A percentile compares a stretch with the other conserved stretches of the same genome.
phyloP scores from a whole-genome alignment of 331 rosid species.

The Cucumis variabilis region DNA sequence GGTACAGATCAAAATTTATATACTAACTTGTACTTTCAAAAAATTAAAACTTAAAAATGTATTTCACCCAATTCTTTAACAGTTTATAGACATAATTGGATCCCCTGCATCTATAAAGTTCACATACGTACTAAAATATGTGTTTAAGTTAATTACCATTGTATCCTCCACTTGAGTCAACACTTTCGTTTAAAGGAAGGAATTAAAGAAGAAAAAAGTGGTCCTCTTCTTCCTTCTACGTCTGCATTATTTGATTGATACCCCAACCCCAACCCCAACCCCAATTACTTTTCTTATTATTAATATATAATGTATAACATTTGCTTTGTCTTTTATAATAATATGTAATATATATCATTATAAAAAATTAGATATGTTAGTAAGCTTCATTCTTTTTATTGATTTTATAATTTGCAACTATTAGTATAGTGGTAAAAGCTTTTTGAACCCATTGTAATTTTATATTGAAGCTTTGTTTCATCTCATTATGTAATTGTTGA shows the following conservation, averaged over 20 bases:
- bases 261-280: not conserved
- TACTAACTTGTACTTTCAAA: too few species aligned
- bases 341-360: not conserved
- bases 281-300: not conserved
- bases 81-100: too few species aligned
- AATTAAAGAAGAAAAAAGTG: not conserved
- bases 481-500: too few species aligned
- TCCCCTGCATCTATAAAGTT: too few species aligned
- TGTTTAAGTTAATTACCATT: not conserved
- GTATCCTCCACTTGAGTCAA: not conserved
- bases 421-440: too few species aligned
- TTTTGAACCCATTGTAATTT: too few species aligned
- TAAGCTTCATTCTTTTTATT: not conserved
- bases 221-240: constrained; percentile 23
- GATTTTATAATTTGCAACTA: too few species aligned
- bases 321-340: not conserved
- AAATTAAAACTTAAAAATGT: too few species aligned
- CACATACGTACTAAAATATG: too few species aligned
- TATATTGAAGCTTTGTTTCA: too few species aligned
- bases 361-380: not conserved
- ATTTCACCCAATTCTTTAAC: too few species aligned
- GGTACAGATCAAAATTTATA: too few species aligned
- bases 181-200: not conserved
- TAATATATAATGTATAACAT: not conserved
- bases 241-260: constrained; percentile 12